phyloP scores from a whole-genome alignment of 2,329 filamentous ascomycete genomes.

The Venturia nashicola region DNA sequence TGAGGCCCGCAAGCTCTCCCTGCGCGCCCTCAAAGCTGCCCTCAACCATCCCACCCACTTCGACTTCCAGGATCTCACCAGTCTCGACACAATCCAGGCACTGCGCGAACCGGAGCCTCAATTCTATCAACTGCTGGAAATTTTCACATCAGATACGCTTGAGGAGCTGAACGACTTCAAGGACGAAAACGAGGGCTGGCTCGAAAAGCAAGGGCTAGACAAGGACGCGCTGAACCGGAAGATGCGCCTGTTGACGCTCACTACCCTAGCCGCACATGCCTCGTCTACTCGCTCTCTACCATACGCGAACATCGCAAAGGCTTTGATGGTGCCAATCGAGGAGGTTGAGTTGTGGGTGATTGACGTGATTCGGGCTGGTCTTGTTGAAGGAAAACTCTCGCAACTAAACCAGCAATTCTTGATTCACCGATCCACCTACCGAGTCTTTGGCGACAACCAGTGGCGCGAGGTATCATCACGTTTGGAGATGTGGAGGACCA shows the following conservation, averaged over 20 bases:
- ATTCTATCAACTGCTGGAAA: slow-evolving; percentile 85
- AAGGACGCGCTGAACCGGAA: slow-evolving; percentile 72
- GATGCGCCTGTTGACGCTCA: slow-evolving; percentile 89
- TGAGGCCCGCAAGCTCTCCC: slow-evolving; percentile 45
- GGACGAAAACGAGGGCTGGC: slow-evolving; percentile 76
- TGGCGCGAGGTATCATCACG: slow-evolving; percentile 89
- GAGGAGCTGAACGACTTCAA: slow-evolving; percentile 95
- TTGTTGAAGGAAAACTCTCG: slow-evolving; percentile 92
- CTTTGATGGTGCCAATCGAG: slow-evolving; percentile 67
- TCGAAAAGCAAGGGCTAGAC: slow-evolving; percentile 64
- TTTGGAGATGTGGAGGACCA: slow-evolving; percentile 82
- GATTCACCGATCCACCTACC: slow-evolving; percentile 90
- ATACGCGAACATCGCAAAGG: slow-evolving; percentile 72
- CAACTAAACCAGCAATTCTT: slow-evolving; percentile 89
- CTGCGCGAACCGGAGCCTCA: slow-evolving; percentile 73
- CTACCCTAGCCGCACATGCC: slow-evolving; percentile 73
- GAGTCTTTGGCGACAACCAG: slow-evolving; percentile 95
- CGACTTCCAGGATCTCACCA: slow-evolving; percentile 61
- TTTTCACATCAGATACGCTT: slow-evolving; percentile 87
- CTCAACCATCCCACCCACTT: slow-evolving; percentile 54
- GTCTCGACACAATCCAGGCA: slow-evolving; percentile 68
- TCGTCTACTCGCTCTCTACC: slow-evolving; percentile 71
- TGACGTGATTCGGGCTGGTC: slow-evolving; percentile 87
- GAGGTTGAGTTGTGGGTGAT: slow-evolving; percentile 99
- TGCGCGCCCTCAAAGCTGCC: slow-evolving; percentile 55